Conservation (phyloP, 2,329 filamentous ascomycete genomes). For the Fusarium concolor region DNA sequence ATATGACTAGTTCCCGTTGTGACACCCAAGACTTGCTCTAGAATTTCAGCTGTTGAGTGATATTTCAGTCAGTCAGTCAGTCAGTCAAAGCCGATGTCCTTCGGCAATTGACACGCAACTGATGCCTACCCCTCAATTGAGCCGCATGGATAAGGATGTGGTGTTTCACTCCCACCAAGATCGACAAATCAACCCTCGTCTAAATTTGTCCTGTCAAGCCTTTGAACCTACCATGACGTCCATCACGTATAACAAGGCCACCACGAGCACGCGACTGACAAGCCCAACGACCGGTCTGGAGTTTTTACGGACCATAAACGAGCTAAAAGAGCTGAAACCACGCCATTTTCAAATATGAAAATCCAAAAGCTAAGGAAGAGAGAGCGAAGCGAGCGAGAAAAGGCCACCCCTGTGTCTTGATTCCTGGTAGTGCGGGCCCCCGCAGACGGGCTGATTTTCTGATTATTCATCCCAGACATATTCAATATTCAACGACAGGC, state of each 20-base stretch:
- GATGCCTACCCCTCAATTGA: conserved; percentile 13
- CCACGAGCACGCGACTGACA: conserved; percentile 14
- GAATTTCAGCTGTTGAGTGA: not conserved
- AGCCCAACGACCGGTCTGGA: conserved; percentile 30
- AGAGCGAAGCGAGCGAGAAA: not conserved
- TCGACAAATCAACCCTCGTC: conserved; percentile 13
- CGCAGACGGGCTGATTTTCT: conserved; percentile 39
- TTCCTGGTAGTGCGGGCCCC: conserved; percentile 19
- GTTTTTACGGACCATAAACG: not conserved
- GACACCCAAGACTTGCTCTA: not conserved
- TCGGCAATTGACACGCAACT: conserved; percentile 15
- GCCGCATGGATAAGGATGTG: conserved; percentile 13
- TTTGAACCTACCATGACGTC: conserved; percentile 33
- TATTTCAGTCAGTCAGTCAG: not conserved
- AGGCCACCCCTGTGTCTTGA: not conserved
- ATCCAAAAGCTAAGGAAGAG: not conserved
- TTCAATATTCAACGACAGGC: conserved; percentile 40
- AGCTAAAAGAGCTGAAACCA: conserved; percentile 15
- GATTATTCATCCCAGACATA: conserved; percentile 49
- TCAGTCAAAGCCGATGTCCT: conserved; percentile 4
- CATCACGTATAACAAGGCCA: not conserved
- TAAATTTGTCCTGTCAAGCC: conserved; percentile 17
- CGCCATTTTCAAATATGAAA: conserved; percentile 16
- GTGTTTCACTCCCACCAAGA: conserved; percentile 17
- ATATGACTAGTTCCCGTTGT: not conserved